Evolutionary conservation across 805 yeast species (phyloP), one percentile per base, ranked within the genome.

Genomic region (Starmerella lactis-condensi): DNA sequence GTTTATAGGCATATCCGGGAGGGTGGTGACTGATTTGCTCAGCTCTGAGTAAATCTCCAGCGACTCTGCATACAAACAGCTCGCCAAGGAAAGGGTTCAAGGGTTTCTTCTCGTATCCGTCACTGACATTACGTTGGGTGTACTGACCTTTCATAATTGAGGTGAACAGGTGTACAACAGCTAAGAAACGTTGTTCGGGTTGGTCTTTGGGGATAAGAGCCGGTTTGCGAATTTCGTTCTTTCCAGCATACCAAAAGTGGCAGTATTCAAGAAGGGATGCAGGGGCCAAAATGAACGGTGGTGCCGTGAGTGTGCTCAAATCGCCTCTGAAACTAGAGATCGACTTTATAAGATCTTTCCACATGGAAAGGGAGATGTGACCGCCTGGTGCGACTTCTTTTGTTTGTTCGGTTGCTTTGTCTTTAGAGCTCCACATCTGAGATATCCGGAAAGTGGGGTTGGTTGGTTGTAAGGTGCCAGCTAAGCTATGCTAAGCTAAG

Each of bases 21-120:
- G 98, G 98, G 54, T 89, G 98, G 57, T 89, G 98, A 39, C 83
- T 72, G 10, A 89, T 95, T 57, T 89, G 98, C 56, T 89, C 98
- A 40, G 83, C 69, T 33, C 81, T 57, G 48, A 85, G 60, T 9
- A 70, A 56, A 17, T 93, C 77, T 39, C 78, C 91, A 41, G 71
- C 79, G 93, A 95, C 82, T 47, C 75, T 72, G 29, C 94, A 96
- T 23, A 79, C 76, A 47, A 83, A 89, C 30, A 82, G 62, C 59
- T 89, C 98, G 35, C 98, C 98, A 41, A 89, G 60, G 48, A 89
- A 85, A 27, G 98, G 98, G 52, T 89, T 89, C 52, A 89, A 61
- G 6, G 98, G 96, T 57, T 89, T 89, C 67, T 89, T 89, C 57
- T 89, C 98, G 25, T 79, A 65, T n/a, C 96, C 96, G 66, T 77